A percentile compares a stretch with the other conserved stretches of the same genome.
phyloP scores from a whole-genome alignment of 2,329 filamentous ascomycete genomes.

The Colletotrichum karsti region DNA sequence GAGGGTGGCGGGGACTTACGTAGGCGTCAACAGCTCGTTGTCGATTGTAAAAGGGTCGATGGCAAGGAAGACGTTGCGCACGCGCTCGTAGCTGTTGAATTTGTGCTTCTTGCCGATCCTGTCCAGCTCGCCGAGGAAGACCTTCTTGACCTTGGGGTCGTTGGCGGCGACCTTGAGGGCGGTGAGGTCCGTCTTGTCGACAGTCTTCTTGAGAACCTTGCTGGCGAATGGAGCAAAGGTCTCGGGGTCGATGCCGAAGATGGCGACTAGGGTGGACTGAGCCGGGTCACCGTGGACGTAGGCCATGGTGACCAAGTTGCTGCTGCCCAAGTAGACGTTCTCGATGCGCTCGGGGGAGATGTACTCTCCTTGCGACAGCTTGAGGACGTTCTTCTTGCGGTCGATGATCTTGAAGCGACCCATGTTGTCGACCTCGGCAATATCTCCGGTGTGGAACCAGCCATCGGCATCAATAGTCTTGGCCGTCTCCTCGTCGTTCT shows the following conservation, averaged over 20 bases:
- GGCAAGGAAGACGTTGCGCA: conserved; percentile 77
- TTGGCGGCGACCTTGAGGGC: conserved; percentile 73
- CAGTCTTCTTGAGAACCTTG: conserved; percentile 75
- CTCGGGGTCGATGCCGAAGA: conserved; percentile 89
- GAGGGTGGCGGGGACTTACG: conserved; percentile 65
- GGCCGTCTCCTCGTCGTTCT: conserved; percentile 85
- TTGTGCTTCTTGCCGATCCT: conserved; percentile 82
- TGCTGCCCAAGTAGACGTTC: conserved; percentile 89
- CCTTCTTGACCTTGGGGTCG: conserved; percentile 76
- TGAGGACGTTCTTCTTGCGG: conserved; percentile 98
- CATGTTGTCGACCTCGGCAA: conserved; percentile 83
- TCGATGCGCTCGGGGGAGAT: conserved; percentile 97
- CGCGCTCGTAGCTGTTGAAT: conserved; percentile 90
- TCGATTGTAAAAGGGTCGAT: conserved; percentile 93
- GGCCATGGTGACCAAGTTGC: conserved; percentile 78
- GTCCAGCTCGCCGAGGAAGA: conserved; percentile 82
- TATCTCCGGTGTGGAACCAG: conserved; percentile 97
- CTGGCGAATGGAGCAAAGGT: conserved; percentile 83
- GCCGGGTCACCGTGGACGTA: conserved; percentile 92
- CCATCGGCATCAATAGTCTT: conserved; percentile 87
- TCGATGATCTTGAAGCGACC: conserved; percentile 95
- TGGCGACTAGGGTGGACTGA: conserved; percentile 82
- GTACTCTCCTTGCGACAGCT: conserved; percentile 97
- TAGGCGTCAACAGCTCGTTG: conserved; percentile 88
- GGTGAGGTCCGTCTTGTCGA: conserved; percentile 70